Evolutionary conservation across 2,329 filamentous ascomycete species (phyloP).

Genomic region (Ceratocystis ficicola): DNA sequence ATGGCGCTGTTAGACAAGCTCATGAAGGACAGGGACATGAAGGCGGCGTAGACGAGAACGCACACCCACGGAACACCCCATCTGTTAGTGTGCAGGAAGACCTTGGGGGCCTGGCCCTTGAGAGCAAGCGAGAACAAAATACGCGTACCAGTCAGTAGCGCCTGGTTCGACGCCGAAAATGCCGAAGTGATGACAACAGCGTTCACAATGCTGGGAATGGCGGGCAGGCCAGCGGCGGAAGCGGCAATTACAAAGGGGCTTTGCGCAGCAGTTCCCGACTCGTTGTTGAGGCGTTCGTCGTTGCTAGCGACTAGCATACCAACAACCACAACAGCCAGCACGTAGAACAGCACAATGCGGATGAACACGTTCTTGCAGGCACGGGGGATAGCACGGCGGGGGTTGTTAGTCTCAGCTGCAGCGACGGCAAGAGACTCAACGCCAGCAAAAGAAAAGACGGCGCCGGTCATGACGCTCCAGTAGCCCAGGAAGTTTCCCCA

Average conservation of each 20-base stretch:
- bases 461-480: slow-evolving; percentile 48
- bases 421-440: slow-evolving; percentile 51
- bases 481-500: slow-evolving; percentile 57
- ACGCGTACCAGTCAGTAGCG: slow-evolving; percentile 47
- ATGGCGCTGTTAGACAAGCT: slow-evolving; percentile 33
- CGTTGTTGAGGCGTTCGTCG: slow-evolving; percentile 30
- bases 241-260: slow-evolving; percentile 62
- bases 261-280: slow-evolving; percentile 38
- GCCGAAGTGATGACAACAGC: slow-evolving; percentile 58
- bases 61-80: slow-evolving; percentile 32
- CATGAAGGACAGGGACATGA: slow-evolving; percentile 51
- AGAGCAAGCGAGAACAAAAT: slow-evolving; percentile 36
- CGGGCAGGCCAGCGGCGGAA: slow-evolving; percentile 51
- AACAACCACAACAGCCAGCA: slow-evolving; percentile 58
- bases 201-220: slow-evolving; percentile 61
- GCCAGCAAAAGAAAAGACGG: slow-evolving; percentile 58
- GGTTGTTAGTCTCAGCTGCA: slow-evolving; percentile 47
- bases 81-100: slow-evolving; percentile 29
- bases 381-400: slow-evolving; percentile 40
- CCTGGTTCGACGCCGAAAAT: slow-evolving; percentile 47
- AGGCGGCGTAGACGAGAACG: slow-evolving; percentile 39
- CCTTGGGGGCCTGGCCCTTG: slow-evolving; percentile 32
- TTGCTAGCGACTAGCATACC: slow-evolving; percentile 51
- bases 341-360: slow-evolving; percentile 47
- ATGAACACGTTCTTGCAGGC: slow-evolving; percentile 47